Base-by-base conservation (phyloP, 2,329 filamentous ascomycete genomes). In the Paramyrothecium roridum region DNA sequence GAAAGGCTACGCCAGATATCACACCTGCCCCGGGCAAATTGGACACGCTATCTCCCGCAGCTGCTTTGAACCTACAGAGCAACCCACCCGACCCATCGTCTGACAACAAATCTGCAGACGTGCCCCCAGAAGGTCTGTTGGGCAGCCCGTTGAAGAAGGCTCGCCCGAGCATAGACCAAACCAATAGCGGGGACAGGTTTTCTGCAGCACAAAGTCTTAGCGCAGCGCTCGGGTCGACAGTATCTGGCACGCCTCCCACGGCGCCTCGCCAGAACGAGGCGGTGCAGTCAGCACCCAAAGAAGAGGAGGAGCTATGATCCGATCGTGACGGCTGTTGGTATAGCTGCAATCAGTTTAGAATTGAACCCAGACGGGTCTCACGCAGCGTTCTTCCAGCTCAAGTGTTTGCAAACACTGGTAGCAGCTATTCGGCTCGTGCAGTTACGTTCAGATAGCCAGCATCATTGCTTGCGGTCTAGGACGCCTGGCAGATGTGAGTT, bases 101-200 rank as follows among this genome's bases (percentile, higher is more conserved):
- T 62, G 68, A 57, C 58, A 72, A 65, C 51, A 58, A 70, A 1
- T 63, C 63, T 21, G 64, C 67, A 8, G 68, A 74, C 55, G 68
- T 61, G 54, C 70, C 61, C 22, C 67, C 63, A 67, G 71, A 66
- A 56, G 55, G 77, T 74, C 56, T 72, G 71, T 70, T 91, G 21
- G 88, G 86, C 50, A 91, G 87, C 61, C 89, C 89, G 1, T 80
- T 90, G 63, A 92, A 92, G 79, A 91, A 87, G 67, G 87, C 90
- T 56, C 80, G 89, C 37, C 82, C 87, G 2, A 89, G 86, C 63
- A 61, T 73, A 40, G 72, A 73, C 50, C 65, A 67, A 17, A 58
- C 60, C 13, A 61, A 59, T 43, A 54, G 53, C 34, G 58, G 53
- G 19, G 60, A 68, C 34, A 70, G 63, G 51, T 62, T 62, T 48